Conservation (phyloP, 2,329 filamentous ascomycete genomes). For the Colletotrichum endophyticum region DNA sequence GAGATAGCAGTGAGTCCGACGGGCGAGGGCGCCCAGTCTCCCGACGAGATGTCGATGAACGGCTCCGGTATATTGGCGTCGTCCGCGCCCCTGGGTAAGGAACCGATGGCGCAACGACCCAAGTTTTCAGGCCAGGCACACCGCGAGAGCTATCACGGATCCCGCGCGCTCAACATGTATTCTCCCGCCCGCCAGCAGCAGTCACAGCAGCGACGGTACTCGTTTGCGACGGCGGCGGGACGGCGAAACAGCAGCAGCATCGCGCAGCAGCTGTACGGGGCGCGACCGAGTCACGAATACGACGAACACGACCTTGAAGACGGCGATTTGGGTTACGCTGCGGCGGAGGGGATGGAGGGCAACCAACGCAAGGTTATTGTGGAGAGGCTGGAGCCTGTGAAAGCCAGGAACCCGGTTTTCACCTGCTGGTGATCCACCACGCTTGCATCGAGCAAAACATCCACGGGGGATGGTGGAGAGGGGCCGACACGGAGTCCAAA, state of each 20-base stretch:
- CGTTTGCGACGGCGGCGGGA: conserved; percentile 53
- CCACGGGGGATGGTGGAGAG: neutral
- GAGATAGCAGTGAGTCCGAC: conserved; percentile 62
- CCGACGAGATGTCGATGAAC: conserved; percentile 34
- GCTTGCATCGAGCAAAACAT: conserved; percentile 5
- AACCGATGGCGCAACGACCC: conserved; percentile 1
- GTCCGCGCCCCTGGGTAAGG: conserved; percentile 4
- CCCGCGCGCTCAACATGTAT: conserved; percentile 47
- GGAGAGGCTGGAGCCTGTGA: conserved; percentile 92
- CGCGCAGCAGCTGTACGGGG: conserved; percentile 56
- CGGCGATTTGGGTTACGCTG: conserved; percentile 92
- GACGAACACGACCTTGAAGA: conserved; percentile 78
- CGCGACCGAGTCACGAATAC: conserved; percentile 25
- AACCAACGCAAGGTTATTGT: conserved; percentile 95
- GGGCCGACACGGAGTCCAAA: neutral
- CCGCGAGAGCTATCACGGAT: conserved; percentile 39
- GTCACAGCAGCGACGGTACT: conserved; percentile 52
- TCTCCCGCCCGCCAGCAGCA: conserved; percentile 48
- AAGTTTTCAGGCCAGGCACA: conserved; percentile 12
- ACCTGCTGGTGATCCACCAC: conserved; percentile 79
- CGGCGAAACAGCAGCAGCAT: conserved; percentile 55
- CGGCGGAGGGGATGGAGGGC: conserved; percentile 91
- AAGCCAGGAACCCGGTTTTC: conserved; percentile 94
- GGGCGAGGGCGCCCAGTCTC: conserved; percentile 43
- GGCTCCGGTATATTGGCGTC: conserved; percentile 9